Conservation (phyloP, 176 grass and related monocot species). For the Oryza australiensis region DNA sequence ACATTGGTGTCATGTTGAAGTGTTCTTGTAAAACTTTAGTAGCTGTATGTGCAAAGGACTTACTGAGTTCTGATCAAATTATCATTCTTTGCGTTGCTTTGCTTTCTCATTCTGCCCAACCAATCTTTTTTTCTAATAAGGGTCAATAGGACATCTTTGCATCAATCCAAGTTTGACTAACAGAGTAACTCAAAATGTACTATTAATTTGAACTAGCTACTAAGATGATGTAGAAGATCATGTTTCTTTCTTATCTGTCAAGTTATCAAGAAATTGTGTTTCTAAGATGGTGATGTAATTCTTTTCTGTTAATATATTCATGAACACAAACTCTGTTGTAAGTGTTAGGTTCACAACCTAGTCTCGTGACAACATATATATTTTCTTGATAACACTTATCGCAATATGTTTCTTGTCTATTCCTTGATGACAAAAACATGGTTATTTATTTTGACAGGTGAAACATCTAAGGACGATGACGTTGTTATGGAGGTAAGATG, state of each 20-base stretch:
- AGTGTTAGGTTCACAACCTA: background rate
- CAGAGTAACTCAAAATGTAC: background rate
- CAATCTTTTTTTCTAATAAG: background rate
- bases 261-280: background rate
- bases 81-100: conserved; percentile 4
- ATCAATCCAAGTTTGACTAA: conserved; percentile 17
- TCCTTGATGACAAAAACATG: background rate
- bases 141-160: background rate
- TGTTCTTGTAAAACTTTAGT: background rate
- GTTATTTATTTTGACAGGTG: conserved; percentile 44
- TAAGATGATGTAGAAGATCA: background rate
- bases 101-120: background rate
- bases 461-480: conserved; percentile 36
- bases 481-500: conserved; percentile 37
- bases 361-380: background rate
- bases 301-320: background rate
- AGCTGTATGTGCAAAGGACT: background rate
- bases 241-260: background rate
- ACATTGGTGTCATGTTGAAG: background rate
- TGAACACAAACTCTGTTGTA: background rate
- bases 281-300: background rate
- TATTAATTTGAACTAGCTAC: background rate
- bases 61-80: background rate
- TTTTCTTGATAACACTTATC: background rate
- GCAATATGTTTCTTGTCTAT: background rate